Evolutionary conservation across 1,284 basidiomycete species (phyloP), one percentile per base, ranked within the genome.

Genomic region (Earliella scabrosa): DNA sequence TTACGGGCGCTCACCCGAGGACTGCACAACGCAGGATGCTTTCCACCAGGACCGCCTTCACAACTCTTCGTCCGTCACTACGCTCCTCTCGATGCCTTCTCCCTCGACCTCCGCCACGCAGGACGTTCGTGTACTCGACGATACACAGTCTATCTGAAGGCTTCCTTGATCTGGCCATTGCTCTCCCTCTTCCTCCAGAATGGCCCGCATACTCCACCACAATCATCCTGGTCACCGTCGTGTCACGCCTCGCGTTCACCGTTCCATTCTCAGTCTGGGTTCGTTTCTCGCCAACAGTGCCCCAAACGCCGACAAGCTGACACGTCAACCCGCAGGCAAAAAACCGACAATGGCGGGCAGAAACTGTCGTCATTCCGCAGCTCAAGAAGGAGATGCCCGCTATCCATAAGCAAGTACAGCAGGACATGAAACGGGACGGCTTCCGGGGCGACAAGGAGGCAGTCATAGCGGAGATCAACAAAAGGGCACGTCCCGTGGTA

Each of bases 181-280:
- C 88, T 4, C 73, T 92, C 21, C 90, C 90, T 3, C 76, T 84
- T 61, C 88, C 90, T 27, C 74, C 82, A 2, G 79, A 79, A 13
- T 76, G 85, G 63, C 89, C 90, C 0, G 73, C 83, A 0, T 93
- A 93, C 72, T 83, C 92, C 1, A 80, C 85, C 1, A 88, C 90
- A 2, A 92, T 96, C 59, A 87, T 95, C 40, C 68, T 92, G 3
- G 77, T 87, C 54, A 92, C 93, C 1, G 71, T 93, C 43, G 66
- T 82, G 13, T 78, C 87, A 31, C 85, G 94, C 62, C 73, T 88
- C 8, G 74, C 77, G 0, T 69, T 86, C 45, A 86, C 92, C 1
- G 77, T 94, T 5, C 94, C 93, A 18, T 78, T 92, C 58, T 85
- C 88, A 58, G 68, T 93, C 71, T 95, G 93, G 93, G 92, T 94